A percentile compares a stretch with the other conserved stretches of the same genome.
phyloP scores from a whole-genome alignment of 495 filamentous ascomycete species.

The Daldinia bambusicola region DNA sequence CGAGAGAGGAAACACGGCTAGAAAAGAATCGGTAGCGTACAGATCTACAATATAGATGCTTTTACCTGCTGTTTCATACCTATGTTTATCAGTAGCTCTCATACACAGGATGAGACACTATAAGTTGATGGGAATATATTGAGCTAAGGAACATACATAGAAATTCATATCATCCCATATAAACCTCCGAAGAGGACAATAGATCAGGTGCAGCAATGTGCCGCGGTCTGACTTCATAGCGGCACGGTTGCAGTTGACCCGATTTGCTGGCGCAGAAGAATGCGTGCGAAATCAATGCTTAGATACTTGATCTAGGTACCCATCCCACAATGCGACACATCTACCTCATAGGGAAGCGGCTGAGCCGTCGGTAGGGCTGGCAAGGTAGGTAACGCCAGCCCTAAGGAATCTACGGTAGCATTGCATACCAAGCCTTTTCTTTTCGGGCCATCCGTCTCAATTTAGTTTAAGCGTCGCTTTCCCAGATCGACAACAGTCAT shows the following conservation, averaged over 20 bases:
- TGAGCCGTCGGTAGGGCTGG: constrained; percentile 3
- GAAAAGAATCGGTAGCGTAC: background rate
- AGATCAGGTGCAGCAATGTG: constrained; percentile 3
- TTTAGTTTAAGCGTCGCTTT: constrained; percentile 31
- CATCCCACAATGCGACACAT: constrained; percentile 24
- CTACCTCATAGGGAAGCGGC: constrained; percentile 23
- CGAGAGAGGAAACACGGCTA: too few species aligned
- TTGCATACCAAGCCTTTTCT: constrained; percentile 19
- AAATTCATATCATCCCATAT: background rate
- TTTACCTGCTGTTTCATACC: background rate
- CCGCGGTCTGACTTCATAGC: background rate
- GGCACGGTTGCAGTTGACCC: background rate
- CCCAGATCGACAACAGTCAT: constrained; percentile 27
- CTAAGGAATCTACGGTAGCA: constrained; percentile 35
- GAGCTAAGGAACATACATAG: background rate
- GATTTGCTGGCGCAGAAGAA: constrained; percentile 25
- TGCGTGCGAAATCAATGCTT: constrained; percentile 21
- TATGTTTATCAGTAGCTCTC: background rate
- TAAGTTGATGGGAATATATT: background rate
- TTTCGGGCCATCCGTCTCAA: constrained; percentile 23
- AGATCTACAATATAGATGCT: background rate
- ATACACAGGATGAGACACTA: background rate
- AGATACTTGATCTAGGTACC: constrained; percentile 31
- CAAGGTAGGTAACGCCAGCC: constrained; percentile 34
- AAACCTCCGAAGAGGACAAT: background rate